A percentile compares a stretch with the other conserved stretches of the same genome.
Conservation (phyloP, 495 filamentous ascomycete genomes). For the Penicillium egyptiacum region DNA sequence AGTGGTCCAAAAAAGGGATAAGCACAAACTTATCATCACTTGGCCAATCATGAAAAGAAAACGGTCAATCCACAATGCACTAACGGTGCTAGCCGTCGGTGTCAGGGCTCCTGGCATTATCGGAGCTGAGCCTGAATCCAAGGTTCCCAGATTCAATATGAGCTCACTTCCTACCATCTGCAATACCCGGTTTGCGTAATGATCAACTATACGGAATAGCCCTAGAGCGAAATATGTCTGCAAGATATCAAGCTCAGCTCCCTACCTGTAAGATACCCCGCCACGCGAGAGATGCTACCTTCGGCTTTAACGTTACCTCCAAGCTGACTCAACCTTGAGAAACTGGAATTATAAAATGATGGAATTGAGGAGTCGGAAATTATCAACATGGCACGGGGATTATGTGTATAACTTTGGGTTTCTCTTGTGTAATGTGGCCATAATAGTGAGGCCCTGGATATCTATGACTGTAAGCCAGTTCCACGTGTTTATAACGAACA, state of each 20-base stretch:
- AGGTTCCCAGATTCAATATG: neutral
- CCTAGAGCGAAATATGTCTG: neutral
- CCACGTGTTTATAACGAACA: slow-evolving; percentile 1
- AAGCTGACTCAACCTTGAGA: slow-evolving; percentile 6
- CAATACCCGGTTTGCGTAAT: neutral
- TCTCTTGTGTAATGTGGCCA: neutral
- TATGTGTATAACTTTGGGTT: neutral
- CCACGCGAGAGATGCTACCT: slow-evolving; percentile 2
- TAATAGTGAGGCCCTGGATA: neutral
- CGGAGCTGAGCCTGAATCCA: slow-evolving; percentile 9
- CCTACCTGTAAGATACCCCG: neutral
- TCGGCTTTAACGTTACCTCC: slow-evolving; percentile 4
- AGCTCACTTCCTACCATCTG: neutral
- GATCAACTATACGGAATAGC: slow-evolving; percentile 2
- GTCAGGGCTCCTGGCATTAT: slow-evolving; percentile 7
- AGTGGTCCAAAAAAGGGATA: slow-evolving; percentile 19
- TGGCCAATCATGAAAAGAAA: slow-evolving; percentile 13
- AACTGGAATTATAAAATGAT: neutral
- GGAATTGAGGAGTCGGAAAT: neutral
- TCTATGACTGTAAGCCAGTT: neutral
- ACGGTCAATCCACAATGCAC: slow-evolving; percentile 11
- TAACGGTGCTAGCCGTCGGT: slow-evolving; percentile 30
- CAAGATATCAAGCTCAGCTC: neutral
- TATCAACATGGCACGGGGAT: neutral
- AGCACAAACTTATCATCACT: slow-evolving; percentile 13